Conservation (phyloP, 805 yeast species). For the Spathaspora sp. region DNA sequence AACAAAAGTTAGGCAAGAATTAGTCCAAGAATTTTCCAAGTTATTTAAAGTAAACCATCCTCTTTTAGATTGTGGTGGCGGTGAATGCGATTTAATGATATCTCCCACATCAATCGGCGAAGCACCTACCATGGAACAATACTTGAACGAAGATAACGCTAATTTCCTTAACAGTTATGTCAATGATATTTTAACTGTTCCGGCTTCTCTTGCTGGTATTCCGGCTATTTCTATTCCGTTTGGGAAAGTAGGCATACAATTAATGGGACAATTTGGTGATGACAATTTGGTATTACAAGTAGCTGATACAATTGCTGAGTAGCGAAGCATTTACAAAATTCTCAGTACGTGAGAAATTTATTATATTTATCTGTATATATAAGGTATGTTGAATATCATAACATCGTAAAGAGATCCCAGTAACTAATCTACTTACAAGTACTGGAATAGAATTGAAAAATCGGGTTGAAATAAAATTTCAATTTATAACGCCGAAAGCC, state of each 20-base stretch:
- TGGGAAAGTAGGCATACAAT: conserved; percentile 62
- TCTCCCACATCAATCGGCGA: conserved; percentile 65
- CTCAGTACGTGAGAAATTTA: background rate
- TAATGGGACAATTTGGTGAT: conserved; percentile 83
- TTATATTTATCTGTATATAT: conserved; percentile 3
- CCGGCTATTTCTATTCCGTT: conserved; percentile 83
- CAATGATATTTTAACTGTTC: conserved; percentile 84
- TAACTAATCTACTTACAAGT: no score
- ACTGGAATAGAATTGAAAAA: background rate
- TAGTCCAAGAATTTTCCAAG: conserved; percentile 63
- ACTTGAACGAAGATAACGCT: conserved; percentile 25
- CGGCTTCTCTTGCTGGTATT: conserved; percentile 86
- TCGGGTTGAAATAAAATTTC: conserved; percentile 14
- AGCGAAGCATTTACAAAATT: no score
- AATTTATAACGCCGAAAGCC: background rate
- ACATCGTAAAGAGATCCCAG: conserved; percentile 14
- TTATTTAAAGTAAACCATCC: conserved; percentile 55
- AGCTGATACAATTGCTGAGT: conserved; percentile 7
- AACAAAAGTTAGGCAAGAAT: conserved; percentile 53
- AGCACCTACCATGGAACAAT: conserved; percentile 55
- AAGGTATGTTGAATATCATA: conserved; percentile 31
- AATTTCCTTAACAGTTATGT: conserved; percentile 61
- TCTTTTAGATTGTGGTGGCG: conserved; percentile 5
- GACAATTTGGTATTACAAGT: conserved; percentile 58
- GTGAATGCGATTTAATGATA: conserved; percentile 56